A percentile compares a stretch with the other conserved stretches of the same genome.
Conservation (phyloP, 495 filamentous ascomycete species). For the Melanomma pulvis-pyrius region DNA sequence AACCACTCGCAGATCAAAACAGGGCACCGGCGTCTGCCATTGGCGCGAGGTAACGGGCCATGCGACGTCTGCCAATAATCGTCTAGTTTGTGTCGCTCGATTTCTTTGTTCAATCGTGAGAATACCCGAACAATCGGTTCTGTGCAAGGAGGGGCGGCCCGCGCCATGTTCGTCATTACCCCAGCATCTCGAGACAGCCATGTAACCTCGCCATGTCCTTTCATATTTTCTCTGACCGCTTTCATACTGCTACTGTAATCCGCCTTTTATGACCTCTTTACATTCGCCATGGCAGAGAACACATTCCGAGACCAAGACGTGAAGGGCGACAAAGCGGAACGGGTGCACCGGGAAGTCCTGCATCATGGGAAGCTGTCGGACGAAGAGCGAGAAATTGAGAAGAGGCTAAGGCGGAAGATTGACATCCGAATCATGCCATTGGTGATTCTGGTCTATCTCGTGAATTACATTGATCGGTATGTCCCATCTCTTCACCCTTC, state of each 20-base stretch:
- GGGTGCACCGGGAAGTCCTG: slow-evolving; percentile 51
- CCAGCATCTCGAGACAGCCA: too few species aligned
- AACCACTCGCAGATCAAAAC: too few species aligned
- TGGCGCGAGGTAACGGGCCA: too few species aligned
- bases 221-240: too few species aligned
- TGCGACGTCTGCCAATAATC: too few species aligned
- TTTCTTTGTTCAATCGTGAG: background rate
- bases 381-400: slow-evolving; percentile 54
- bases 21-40: too few species aligned
- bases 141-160: background rate
- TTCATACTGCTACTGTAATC: too few species aligned
- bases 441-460: slow-evolving; percentile 59
- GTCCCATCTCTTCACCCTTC: background rate
- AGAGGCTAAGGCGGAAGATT: slow-evolving; percentile 53
- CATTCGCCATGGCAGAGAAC: background rate
- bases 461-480: slow-evolving; percentile 60
- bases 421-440: slow-evolving; percentile 59
- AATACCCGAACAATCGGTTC: too few species aligned
- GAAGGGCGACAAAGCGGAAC: slow-evolving; percentile 48
- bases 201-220: background rate
- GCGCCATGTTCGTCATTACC: background rate
- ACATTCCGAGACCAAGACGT: slow-evolving; percentile 44
- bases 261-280: background rate
- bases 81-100: background rate
- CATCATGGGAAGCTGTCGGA: slow-evolving; percentile 48